Conservation (phyloP, 345 rosid genomes). For the Alliaria petiolata region DNA sequence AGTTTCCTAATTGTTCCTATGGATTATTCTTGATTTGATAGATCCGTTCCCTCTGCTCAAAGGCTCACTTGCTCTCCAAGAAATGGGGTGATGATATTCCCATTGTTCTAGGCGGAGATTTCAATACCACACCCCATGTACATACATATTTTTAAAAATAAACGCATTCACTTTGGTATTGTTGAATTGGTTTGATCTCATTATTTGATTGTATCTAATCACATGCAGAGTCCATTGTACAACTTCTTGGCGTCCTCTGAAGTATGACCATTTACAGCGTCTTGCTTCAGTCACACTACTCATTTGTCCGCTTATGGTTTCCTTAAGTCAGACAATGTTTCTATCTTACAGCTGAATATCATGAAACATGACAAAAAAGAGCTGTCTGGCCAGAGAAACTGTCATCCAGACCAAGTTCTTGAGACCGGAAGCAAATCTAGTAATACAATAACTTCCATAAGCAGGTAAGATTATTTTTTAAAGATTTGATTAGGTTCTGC, state of each 20-base stretch:
- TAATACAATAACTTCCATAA: constrained; percentile 31
- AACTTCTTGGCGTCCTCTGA: constrained; percentile 68
- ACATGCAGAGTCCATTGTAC: constrained; percentile 73
- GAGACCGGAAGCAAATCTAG: constrained; percentile 35
- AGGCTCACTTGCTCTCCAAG: constrained; percentile 57
- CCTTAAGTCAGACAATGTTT: constrained; percentile 14
- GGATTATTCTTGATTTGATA: constrained; percentile 20
- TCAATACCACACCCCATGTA: constrained; percentile 74
- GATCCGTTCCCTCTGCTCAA: constrained; percentile 57
- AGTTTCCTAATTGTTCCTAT: neutral
- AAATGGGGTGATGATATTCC: constrained; percentile 82
- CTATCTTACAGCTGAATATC: constrained; percentile 56
- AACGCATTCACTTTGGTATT: neutral
- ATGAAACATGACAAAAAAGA: constrained; percentile 51
- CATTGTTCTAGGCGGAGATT: constrained; percentile 72
- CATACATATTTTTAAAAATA: neutral
- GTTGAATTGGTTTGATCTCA: neutral
- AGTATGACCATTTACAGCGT: constrained; percentile 33
- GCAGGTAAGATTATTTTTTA: constrained; percentile 32
- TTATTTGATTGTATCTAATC: neutral
- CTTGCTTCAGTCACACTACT: neutral
- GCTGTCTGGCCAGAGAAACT: constrained; percentile 69
- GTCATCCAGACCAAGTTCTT: constrained; percentile 62
- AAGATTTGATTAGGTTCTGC: neutral
- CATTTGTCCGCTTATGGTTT: neutral